Percentiles rank a stretch among this genome's conserved stretches.
phyloP scores from a whole-genome alignment of 345 rosid species.

The Salix caprea region DNA sequence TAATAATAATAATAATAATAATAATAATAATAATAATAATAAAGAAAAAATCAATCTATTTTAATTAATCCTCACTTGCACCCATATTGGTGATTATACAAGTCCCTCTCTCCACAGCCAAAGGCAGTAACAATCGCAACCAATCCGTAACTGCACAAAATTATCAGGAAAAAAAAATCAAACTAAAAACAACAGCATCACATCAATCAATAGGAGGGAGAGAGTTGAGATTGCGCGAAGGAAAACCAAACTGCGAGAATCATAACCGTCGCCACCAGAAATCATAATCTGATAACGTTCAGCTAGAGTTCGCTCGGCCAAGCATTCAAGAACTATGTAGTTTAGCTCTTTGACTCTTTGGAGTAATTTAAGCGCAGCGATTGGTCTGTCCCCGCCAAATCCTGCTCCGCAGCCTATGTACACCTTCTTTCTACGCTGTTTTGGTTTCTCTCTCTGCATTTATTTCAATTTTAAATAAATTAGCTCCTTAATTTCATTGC shows the following conservation, averaged over 20 bases:
- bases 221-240: not conserved
- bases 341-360: constrained; percentile 55
- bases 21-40: too few relatives aligned
- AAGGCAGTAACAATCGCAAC: constrained; percentile 72
- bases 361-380: constrained; percentile 76
- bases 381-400: constrained; percentile 80
- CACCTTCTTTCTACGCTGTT: constrained; percentile 55
- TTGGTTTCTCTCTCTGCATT: constrained; percentile 63
- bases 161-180: not conserved
- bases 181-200: not conserved
- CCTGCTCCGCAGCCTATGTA: constrained; percentile 94
- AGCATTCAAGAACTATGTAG: constrained; percentile 87
- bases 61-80: constrained; percentile 47
- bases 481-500: not conserved
- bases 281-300: constrained; percentile 61
- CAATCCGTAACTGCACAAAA: constrained; percentile 63
- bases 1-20: too few relatives aligned
- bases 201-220: too few relatives aligned
- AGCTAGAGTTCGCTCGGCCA: constrained; percentile 87
- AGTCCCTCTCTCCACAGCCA: constrained; percentile 66
- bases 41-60: not conserved
- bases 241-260: constrained; percentile 51
- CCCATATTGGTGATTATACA: constrained; percentile 94
- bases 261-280: constrained; percentile 67
- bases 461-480: not conserved